Base-by-base conservation (phyloP, 805 yeast genomes). In the Cyberlindnera maclurae region DNA sequence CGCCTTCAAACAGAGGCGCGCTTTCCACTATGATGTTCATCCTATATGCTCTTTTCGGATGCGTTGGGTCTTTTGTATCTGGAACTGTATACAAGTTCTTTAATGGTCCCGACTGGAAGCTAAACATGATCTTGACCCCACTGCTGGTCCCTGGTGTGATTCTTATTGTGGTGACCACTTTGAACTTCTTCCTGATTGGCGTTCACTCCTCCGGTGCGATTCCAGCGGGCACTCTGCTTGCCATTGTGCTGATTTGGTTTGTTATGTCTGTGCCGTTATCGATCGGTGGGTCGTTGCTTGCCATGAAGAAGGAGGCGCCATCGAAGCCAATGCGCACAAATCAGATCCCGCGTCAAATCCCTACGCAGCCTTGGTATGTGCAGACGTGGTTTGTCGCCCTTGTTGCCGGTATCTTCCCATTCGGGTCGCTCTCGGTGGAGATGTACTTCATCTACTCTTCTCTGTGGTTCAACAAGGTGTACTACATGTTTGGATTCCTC, bases 401-500 rank as follows among this genome's bases (percentile, higher is more conserved):
- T 31, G 70, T 85, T 44, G 83, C 94, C 2, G 97, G 97, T 44
- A 74, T 90, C 43, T 80, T 90, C 72, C 97, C 97, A 54, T 88
- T 90, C 57, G 95, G 96, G 9, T 82, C 96, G 15, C 83, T 93
- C 57, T 88, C 96, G 17, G 93, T 93, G 40, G 97, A 93, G 66
- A 75, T 93, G 75, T 89, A 87, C 63, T 90, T 88, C 66, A 85
- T 93, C 53, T 80, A 85, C 67, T 75, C 85, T 37, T 86, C 96
- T 26, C 64, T 93, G 49, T 90, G 98, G 98, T 86, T 84, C 63
- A 88, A 85, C 71, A 76, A 85, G 60, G 80, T 89, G 47, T 93
- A 77, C 70, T 93, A 89, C 71, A 90, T 93, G 97, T 93, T 93
- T 70, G 98, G 97, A 11, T 93, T 90, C 71, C 67, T 90, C 50